Evolutionary conservation across 2,329 filamentous ascomycete genomes (phyloP).

Genomic region (Zelopaecilomyces penicillatus): DNA sequence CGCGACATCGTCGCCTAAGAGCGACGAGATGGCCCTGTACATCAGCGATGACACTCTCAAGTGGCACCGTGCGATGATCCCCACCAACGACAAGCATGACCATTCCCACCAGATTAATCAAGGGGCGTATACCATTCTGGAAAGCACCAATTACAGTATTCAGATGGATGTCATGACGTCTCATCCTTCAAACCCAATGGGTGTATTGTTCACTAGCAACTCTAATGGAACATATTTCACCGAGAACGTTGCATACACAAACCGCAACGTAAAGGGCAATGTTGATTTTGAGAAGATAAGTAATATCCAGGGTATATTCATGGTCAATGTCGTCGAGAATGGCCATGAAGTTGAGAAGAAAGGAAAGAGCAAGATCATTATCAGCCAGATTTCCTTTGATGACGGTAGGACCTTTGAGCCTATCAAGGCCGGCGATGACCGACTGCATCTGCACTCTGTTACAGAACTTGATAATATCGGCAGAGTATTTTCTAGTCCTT

Average conservation of each 20-base stretch:
- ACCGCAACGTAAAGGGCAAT: constrained; percentile 64
- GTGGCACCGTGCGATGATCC: constrained; percentile 92
- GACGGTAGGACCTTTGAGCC: constrained; percentile 80
- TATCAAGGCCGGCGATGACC: constrained; percentile 58
- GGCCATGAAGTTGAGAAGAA: constrained; percentile 61
- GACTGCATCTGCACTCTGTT: constrained; percentile 84
- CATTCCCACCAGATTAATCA: constrained; percentile 64
- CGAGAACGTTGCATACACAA: constrained; percentile 84
- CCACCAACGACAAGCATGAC: constrained; percentile 63
- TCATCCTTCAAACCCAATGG: constrained; percentile 61
- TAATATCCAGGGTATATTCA: constrained; percentile 82
- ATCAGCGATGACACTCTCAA: constrained; percentile 73
- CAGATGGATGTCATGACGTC: constrained; percentile 86
- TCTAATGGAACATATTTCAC: constrained; percentile 96
- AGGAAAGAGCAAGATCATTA: constrained; percentile 55
- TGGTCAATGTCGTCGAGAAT: constrained; percentile 86
- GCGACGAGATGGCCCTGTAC: constrained; percentile 85
- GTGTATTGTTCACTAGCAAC: constrained; percentile 88
- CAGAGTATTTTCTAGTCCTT: constrained; percentile 84
- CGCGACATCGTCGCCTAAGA: constrained; percentile 69
- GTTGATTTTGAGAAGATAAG: constrained; percentile 95
- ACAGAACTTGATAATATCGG: constrained; percentile 77
- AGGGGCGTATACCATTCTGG: constrained; percentile 85
- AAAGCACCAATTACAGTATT: constrained; percentile 96
- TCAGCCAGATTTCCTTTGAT: constrained; percentile 85